Evolutionary conservation across 192 early-diverging fungal genomes (phyloP), one percentile per base, ranked within the genome.

Genomic region (Phycomyces blakesleeanus): DNA sequence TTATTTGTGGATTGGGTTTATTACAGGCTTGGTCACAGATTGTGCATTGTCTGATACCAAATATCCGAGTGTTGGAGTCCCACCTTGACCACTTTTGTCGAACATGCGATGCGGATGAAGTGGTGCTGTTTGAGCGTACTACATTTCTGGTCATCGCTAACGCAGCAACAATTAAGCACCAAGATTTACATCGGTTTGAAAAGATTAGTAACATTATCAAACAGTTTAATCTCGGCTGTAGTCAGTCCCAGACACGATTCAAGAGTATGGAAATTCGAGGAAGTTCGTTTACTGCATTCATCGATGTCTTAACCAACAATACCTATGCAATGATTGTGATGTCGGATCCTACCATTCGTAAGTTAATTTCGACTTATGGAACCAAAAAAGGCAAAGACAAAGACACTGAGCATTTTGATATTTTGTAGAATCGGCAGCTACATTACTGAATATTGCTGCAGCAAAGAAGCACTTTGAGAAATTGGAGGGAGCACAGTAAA

Each of bases 111-210:
- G 95, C 95, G 0, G 85, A 92, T 47, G 95, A 99, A 72, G 91
- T 99, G 25, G 91, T 96, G 2, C 73, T 99, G 24, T 99, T 98
- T 73, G 97, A 99, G 72, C 76, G 91, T 26, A 86, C 93, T 22
- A 98, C 97, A 21, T 99, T 99, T 71, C 76, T 99, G 61, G 94
- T 97, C 26, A 95, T 99, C 68, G 89, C 93, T 10, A 89, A 90
- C 66, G 78, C 87, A 20, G 85, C 86, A 25, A 68, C 68, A 9
- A 76, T 82, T 26, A 75, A 79, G 37, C 76, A 82, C 61, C 73
- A 69, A 8, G 93, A 94, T 64, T 67, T 81, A 3, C 89, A 92
- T 65, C 87, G 93, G 12, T 94, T 94, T 72, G 91, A 93, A 73
- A 94, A 94, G 73, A 87, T 94, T 15, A 87, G 85, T 54, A 93